Base-by-base conservation (phyloP, 2,329 filamentous ascomycete species). In the Epichloe amarillans region DNA sequence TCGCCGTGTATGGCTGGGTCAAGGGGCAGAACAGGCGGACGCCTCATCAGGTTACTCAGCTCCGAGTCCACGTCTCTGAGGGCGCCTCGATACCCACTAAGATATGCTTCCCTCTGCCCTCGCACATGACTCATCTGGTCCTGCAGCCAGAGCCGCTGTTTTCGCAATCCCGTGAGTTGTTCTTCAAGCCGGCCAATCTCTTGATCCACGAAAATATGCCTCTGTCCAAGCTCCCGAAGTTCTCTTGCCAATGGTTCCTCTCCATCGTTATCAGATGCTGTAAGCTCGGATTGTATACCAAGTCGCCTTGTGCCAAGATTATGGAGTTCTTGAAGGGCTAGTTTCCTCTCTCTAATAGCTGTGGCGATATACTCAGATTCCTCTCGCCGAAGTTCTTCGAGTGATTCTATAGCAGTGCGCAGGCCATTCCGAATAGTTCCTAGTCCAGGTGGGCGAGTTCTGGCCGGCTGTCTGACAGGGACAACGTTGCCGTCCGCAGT, bases 1-100 rank as follows among this genome's bases (percentile, higher is more conserved):
- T 56, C 52, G 3, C 52, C 54, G 3, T 75, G 57, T 1, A 73
- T 69, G 37, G 73, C 72, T 0, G 69, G 56, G 50, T 80, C 76
- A 7, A 82, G 60, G 0, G 77, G 76, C 40, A 69, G 69, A 5
- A 80, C 65, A 0, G 78, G 76, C 1, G 82, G 80, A 14, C 73
- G 71, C 10, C 67, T 71, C 57, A 89, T 68, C 52, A 89, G 76
- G 4, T 68, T 69, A 5, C 69, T 66, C 5, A 88, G 72, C 50
- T 85, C 77, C 14, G 69, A 70, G 53, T 89, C 83, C 5, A 86
- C 74, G 50, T 86, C 77, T 50, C 71, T 76, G 37, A 88, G 66
- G 4, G 83, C 83, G 1, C 82, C 77, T 19, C 75, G 78, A 62
- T 88, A 89, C 0, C 83, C 83, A 50, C 83, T 86, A 14, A 88